phyloP scores from a whole-genome alignment of 768 basidiomycete species.

The Mrakia frigida region DNA sequence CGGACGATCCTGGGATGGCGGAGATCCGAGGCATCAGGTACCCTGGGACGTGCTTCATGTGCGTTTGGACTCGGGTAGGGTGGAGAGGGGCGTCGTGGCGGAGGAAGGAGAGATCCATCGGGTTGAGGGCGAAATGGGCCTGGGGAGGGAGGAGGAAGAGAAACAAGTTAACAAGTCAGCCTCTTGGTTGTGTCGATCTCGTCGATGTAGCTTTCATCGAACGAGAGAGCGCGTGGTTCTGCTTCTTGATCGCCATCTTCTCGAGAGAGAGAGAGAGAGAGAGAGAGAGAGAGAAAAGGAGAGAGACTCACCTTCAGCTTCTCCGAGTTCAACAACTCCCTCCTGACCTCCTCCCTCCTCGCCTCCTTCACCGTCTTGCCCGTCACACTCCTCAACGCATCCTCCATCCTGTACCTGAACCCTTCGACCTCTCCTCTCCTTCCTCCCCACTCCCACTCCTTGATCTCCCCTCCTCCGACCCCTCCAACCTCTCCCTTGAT shows the following conservation, averaged over 20 bases:
- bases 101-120: conserved; percentile 82
- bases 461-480: conserved; percentile 55
- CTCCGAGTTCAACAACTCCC: conserved; percentile 89
- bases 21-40: conserved; percentile 83
- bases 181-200: too few relatives aligned
- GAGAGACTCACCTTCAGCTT: conserved; percentile 73
- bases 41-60: conserved; percentile 92
- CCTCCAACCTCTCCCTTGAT: conserved; percentile 68
- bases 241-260: too few relatives aligned
- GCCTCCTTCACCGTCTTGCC: conserved; percentile 81
- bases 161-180: conserved; percentile 7
- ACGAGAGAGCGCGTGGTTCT: too few relatives aligned
- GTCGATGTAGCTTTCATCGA: too few relatives aligned
- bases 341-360: conserved; percentile 83
- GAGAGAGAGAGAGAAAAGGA: neutral
- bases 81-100: conserved; percentile 92
- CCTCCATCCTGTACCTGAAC: conserved; percentile 97
- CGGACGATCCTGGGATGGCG: conserved; percentile 48
- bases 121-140: conserved; percentile 98
- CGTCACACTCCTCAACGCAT: conserved; percentile 84
- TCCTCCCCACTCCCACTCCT: conserved; percentile 83
- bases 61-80: conserved; percentile 79
- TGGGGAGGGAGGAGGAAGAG: conserved; percentile 42
- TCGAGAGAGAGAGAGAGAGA: too few relatives aligned
- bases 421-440: conserved; percentile 88